These are phyloP conservation scores for Vairimorpha necatrix DNA, from an alignment of 371 early-diverging fungal genomes.

Conservation along the genomic window DNA sequence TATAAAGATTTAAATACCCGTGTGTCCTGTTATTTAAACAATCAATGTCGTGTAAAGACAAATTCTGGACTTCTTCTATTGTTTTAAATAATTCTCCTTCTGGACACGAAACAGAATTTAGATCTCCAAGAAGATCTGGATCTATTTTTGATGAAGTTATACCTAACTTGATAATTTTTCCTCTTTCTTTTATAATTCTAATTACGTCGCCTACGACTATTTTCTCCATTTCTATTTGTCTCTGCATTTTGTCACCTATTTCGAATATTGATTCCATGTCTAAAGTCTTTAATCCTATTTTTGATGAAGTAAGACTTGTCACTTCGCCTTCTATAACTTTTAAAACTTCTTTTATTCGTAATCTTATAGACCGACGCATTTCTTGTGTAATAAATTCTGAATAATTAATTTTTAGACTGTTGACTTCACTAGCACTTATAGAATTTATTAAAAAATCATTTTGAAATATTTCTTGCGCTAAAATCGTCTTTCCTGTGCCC, in stretches of 20 bases:
- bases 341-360: constrained; percentile 91
- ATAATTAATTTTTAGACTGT: constrained; percentile 90
- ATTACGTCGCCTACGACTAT: constrained; percentile 90
- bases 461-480: constrained; percentile 70
- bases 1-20: constrained; percentile 87
- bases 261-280: constrained; percentile 99
- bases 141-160: constrained; percentile 81
- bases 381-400: constrained; percentile 95
- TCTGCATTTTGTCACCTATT: constrained; percentile 93
- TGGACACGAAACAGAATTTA: constrained; percentile 91
- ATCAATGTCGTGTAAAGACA: constrained; percentile 95
- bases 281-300: constrained; percentile 90
- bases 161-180: constrained; percentile 88
- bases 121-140: constrained; percentile 79
- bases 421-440: constrained; percentile 89
- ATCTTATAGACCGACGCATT: constrained; percentile 85
- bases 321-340: constrained; percentile 97
- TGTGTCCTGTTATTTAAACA: constrained; percentile 76
- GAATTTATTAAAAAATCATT: constrained; percentile 84
- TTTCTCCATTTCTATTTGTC: constrained; percentile 86
- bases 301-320: constrained; percentile 81
- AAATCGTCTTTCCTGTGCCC: constrained; percentile 76
- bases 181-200: constrained; percentile 92
- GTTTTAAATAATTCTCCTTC: constrained; percentile 95
- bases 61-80: constrained; percentile 84